Base-by-base conservation (phyloP, 176 grass and related monocot genomes). In the Cenchrus fungigraminus region DNA sequence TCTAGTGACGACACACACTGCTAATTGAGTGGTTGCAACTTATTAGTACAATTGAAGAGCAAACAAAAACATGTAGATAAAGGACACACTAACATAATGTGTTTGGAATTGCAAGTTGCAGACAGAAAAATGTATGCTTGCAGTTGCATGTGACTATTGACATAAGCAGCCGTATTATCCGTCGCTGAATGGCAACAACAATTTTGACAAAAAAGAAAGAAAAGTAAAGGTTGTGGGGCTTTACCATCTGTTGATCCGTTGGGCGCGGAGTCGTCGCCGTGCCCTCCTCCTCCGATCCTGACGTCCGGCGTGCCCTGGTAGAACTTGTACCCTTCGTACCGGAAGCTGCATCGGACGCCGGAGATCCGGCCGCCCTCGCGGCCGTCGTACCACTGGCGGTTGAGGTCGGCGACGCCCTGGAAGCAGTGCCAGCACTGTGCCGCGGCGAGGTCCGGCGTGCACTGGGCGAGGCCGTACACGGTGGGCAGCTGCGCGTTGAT, bases 381-480 rank as follows among this genome's bases (percentile, higher is more conserved):
- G 1, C 83, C 83, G 46, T 83, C 79, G 32, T 69, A 86, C 86
- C 90, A 86, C 45, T 79, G 65, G 0, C 14, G 45, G 65, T 56
- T 83, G 12, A n/a, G 68, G 9, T 83, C 83, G 34, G 25, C 40
- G 32, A 83, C 43, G 12, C 60, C 78, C 82, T 82, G 72, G 66
- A 92, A 83, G 88, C 80, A 91, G 53, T 28, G 62, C 86, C 79
- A 90, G 83, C 94, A 93, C 76, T 91, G 79, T 15, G 15, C 71
- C 11, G 43, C 19, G 0, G 79, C 56, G 13, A 97, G 81, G 79
- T 97, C 94, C 43, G 77, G 87, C 49, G 91, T 97, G 90, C 92
- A 97, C 92, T 94, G 92, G 46, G 44, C 87, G n/a, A 97, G 73
- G 0, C 87, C 91, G 73, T 97, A 94, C 45, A 92, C 91, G 5